Conservation (phyloP, 2,329 filamentous ascomycete genomes). For the Penicillium crustosum region DNA sequence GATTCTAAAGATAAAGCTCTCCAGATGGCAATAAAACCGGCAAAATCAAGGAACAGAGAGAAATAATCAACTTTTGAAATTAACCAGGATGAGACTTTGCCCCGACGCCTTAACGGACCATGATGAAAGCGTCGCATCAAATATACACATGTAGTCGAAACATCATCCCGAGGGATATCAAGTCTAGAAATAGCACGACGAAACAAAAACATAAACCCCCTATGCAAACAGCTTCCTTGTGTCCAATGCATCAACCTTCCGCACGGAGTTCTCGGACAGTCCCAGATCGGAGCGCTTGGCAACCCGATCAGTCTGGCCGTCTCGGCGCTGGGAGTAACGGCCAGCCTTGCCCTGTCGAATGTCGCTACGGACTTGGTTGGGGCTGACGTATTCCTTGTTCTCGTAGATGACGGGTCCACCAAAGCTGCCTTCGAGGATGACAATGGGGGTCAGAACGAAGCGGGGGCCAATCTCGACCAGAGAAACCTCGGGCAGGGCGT, state of each 20-base stretch:
- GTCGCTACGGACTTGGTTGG: conserved; percentile 89
- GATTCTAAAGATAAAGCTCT: background rate
- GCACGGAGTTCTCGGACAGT: conserved; percentile 62
- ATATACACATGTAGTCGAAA: conserved; percentile 36
- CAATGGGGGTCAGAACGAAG: conserved; percentile 88
- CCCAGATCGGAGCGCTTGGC: conserved; percentile 76
- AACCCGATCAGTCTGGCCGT: conserved; percentile 69
- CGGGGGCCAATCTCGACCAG: conserved; percentile 92
- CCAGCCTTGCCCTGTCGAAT: conserved; percentile 72
- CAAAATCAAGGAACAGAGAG: conserved; percentile 1
- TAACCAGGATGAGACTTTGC: conserved; percentile 26
- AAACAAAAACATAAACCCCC: conserved; percentile 39
- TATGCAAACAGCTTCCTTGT: conserved; percentile 67
- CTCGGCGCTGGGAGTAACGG: conserved; percentile 73
- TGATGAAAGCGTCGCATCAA: conserved; percentile 35
- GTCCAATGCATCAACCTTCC: conserved; percentile 69
- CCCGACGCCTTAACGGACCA: conserved; percentile 38
- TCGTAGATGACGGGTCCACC: conserved; percentile 96
- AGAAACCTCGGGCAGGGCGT: conserved; percentile 69
- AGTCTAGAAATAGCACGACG: conserved; percentile 27
- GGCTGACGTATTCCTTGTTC: conserved; percentile 95
- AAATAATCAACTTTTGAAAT: conserved; percentile 24
- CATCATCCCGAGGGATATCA: conserved; percentile 34
- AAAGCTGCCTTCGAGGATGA: conserved; percentile 93
- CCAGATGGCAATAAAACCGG: background rate